Evolutionary conservation across 805 yeast genomes (phyloP).

Genomic region (Cyberlindnera veronae): DNA sequence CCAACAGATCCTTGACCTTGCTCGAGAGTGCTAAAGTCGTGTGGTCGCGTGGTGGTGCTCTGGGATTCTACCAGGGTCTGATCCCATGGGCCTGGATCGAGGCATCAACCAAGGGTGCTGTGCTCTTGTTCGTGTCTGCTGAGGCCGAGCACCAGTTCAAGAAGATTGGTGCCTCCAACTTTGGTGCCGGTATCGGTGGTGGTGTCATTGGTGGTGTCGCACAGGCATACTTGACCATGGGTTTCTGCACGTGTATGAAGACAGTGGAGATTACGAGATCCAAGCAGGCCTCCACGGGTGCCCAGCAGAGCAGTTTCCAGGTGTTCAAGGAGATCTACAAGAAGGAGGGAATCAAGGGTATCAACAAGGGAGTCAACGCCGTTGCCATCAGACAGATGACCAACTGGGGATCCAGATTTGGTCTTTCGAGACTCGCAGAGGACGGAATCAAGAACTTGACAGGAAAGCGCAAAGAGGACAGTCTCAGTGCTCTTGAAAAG

Average conservation of each 20-base stretch:
- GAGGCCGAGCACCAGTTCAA: constrained; percentile 83
- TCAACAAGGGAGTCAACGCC: constrained; percentile 97
- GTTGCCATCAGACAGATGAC: constrained; percentile 99
- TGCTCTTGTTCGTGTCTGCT: constrained; percentile 83
- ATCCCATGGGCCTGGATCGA: constrained; percentile 99
- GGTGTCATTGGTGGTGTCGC: constrained; percentile 96
- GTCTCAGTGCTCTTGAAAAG: constrained; percentile 74
- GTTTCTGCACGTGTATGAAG: constrained; percentile 98
- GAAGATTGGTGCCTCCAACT: constrained; percentile 64
- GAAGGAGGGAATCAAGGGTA: constrained; percentile 89
- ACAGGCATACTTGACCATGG: constrained; percentile 95
- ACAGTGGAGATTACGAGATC: constrained; percentile 95
- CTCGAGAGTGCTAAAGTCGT: constrained; percentile 67
- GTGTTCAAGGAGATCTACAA: constrained; percentile 82
- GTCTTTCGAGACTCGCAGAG: constrained; percentile 88
- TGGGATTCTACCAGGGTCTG: constrained; percentile 94
- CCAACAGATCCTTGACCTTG: constrained; percentile 74
- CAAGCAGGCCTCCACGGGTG: constrained; percentile 61
- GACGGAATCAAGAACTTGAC: constrained; percentile 65
- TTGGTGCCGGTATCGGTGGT: constrained; percentile 88
- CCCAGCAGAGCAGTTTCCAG: constrained; percentile 71
- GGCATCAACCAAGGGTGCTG: constrained; percentile 99
- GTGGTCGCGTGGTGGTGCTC: constrained; percentile 90
- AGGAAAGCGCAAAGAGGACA: constrained; percentile 57
- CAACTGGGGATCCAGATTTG: constrained; percentile 98